Evolutionary conservation across 176 grass and related monocot species (phyloP).

Genomic region (Stipa capillata): DNA sequence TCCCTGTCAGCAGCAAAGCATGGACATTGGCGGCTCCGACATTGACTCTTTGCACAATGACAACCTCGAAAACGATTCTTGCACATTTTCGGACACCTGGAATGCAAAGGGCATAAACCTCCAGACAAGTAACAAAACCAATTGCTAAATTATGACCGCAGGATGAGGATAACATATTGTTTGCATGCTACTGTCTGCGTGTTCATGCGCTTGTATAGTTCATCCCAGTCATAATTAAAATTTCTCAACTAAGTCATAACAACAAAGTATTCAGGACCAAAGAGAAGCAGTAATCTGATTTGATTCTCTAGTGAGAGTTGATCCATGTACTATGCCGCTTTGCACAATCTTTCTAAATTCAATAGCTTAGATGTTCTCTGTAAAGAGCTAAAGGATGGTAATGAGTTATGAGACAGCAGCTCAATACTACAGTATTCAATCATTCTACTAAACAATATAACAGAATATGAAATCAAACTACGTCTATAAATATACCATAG

Average conservation of each 20-base stretch:
- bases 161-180: neutral
- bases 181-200: neutral
- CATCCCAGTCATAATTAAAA: neutral
- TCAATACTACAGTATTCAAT: neutral
- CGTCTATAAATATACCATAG: neutral
- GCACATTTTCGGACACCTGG: slow-evolving; percentile 85
- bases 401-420: neutral
- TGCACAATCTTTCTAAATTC: neutral
- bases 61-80: slow-evolving; percentile 96
- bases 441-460: neutral
- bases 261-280: neutral
- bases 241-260: neutral
- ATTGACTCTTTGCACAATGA: slow-evolving; percentile 93
- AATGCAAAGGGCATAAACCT: slow-evolving; percentile 32
- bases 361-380: neutral
- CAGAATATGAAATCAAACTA: neutral
- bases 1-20: slow-evolving; percentile 98
- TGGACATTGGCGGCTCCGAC: slow-evolving; percentile 94
- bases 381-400: neutral
- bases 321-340: neutral
- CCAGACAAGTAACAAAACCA: neutral
- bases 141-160: neutral
- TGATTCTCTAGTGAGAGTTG: neutral
- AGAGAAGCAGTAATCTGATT: neutral
- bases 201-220: neutral